Conservation (phyloP, 108 stramenopile species). For the Nannochloropsis granulata region DNA sequence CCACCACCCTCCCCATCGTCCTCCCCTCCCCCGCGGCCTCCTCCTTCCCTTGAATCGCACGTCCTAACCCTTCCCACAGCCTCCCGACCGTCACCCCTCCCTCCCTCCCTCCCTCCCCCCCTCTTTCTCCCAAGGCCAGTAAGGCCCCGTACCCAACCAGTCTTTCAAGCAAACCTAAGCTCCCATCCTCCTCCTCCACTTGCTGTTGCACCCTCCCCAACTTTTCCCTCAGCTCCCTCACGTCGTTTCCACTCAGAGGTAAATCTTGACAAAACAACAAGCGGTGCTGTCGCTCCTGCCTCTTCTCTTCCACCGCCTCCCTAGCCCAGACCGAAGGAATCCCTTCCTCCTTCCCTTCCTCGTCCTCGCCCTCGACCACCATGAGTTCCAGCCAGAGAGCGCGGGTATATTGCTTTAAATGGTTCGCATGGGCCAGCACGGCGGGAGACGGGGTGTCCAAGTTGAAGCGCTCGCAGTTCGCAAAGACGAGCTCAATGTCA, state of each 20-base stretch:
- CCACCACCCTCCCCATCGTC: background rate
- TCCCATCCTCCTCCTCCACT: background rate
- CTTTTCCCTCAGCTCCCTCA: background rate
- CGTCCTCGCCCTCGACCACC: background rate
- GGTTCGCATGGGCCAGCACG: background rate
- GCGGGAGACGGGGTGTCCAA: background rate
- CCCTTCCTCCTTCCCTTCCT: background rate
- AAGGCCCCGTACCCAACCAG: background rate
- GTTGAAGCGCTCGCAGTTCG: background rate
- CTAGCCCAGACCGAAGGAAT: background rate
- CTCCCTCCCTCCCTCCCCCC: background rate
- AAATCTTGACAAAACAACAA: background rate
- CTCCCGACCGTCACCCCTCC: background rate
- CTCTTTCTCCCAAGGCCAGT: background rate
- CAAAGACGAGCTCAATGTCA: background rate
- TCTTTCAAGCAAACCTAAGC: background rate
- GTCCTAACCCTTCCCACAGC: background rate
- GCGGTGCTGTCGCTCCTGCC: background rate
- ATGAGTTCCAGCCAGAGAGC: background rate
- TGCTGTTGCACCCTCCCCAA: background rate
- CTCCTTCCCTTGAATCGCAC: background rate
- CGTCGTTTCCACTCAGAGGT: background rate
- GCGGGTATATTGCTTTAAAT: background rate
- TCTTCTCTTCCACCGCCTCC: background rate
- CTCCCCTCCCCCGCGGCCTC: background rate